Evolutionary conservation across 2,329 filamentous ascomycete species (phyloP).

Genomic region (Onygenales sp.): DNA sequence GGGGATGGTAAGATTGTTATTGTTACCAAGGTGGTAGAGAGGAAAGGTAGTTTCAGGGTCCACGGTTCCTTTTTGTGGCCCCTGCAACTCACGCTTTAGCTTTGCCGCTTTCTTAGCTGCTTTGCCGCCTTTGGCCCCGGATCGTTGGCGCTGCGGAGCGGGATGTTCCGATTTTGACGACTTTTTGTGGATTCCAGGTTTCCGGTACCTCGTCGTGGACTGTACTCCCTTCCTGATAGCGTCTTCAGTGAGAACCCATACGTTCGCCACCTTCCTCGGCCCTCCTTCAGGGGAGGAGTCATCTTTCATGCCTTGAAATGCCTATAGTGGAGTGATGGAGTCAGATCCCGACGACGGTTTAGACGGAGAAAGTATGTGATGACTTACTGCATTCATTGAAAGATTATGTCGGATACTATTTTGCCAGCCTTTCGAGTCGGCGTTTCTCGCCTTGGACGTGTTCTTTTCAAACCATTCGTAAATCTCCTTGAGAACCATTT

Average conservation of each 20-base stretch:
- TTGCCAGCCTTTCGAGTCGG: conserved; percentile 67
- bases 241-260: conserved; percentile 68
- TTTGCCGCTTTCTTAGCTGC: conserved; percentile 27
- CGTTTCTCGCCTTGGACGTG: conserved; percentile 61
- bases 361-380: conserved; percentile 6
- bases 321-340: conserved; percentile 15
- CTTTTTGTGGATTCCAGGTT: conserved; percentile 34
- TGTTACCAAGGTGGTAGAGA: neutral
- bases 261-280: conserved; percentile 56
- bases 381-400: conserved; percentile 82
- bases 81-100: conserved; percentile 17
- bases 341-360: conserved; percentile 4
- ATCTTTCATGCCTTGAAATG: conserved; percentile 26
- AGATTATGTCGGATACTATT: conserved; percentile 94
- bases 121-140: conserved; percentile 33
- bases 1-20: conserved; percentile 3
- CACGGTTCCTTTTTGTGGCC: conserved; percentile 14
- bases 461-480: conserved; percentile 84
- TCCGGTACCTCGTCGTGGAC: conserved; percentile 74
- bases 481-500: conserved; percentile 74
- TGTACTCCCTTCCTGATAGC: conserved; percentile 64
- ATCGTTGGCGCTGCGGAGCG: conserved; percentile 30
- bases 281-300: conserved; percentile 31
- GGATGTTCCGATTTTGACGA: conserved; percentile 26
- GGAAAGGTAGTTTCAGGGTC: neutral